These are phyloP conservation scores for Beauveria rudraprayagi DNA, from an alignment of 2,329 filamentous ascomycete genomes.

Conservation along the genomic window DNA sequence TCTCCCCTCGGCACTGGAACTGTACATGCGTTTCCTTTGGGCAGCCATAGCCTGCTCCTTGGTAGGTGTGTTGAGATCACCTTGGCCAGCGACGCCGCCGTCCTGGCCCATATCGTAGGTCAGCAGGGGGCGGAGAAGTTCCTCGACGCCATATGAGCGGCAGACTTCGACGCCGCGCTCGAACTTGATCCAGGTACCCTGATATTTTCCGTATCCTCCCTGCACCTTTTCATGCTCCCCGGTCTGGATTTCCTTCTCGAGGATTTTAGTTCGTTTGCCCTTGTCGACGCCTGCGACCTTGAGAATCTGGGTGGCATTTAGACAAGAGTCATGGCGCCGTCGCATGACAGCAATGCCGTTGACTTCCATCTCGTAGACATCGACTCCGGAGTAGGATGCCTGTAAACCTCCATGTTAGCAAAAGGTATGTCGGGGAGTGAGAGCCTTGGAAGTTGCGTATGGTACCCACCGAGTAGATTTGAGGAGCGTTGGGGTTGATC, in stretches of 20 bases:
- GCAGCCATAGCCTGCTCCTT: conserved; percentile 99
- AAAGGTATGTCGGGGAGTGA: neutral
- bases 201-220: conserved; percentile 96
- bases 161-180: conserved; percentile 89
- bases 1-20: conserved; percentile 55
- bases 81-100: conserved; percentile 61
- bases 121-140: conserved; percentile 63
- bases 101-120: conserved; percentile 76
- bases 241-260: conserved; percentile 94
- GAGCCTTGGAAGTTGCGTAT: neutral
- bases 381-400: conserved; percentile 90
- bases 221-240: conserved; percentile 98
- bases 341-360: conserved; percentile 93
- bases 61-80: conserved; percentile 84
- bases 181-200: conserved; percentile 97
- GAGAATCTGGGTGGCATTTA: conserved; percentile 96
- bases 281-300: conserved; percentile 97
- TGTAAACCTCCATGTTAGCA: conserved; percentile 19
- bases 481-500: conserved; percentile 35
- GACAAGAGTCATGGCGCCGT: conserved; percentile 85
- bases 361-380: conserved; percentile 98
- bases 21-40: conserved; percentile 87
- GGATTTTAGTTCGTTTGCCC: conserved; percentile 91
- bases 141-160: conserved; percentile 69
- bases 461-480: conserved; percentile 53